These are phyloP conservation scores for Sclerotinia borealis DNA, from an alignment of 2,329 filamentous ascomycete genomes.

Conservation along the genomic window DNA sequence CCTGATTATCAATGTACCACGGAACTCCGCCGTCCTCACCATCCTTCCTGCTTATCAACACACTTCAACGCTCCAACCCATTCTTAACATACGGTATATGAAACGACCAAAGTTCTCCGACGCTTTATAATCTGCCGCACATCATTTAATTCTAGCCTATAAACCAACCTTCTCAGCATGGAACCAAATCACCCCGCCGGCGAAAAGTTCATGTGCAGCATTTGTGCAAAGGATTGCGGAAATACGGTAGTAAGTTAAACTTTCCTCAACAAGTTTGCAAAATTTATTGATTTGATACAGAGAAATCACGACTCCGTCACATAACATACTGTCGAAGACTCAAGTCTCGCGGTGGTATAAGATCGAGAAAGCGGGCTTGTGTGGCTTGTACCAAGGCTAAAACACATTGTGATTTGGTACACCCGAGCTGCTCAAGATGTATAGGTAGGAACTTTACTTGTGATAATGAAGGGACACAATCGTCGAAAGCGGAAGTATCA, in stretches of 20 bases:
- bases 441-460: conserved; percentile 12
- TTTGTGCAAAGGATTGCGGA: conserved; percentile 19
- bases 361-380: conserved; percentile 20
- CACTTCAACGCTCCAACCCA: not conserved
- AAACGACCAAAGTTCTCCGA: not conserved
- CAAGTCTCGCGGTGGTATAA: conserved; percentile 4
- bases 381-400: conserved; percentile 18
- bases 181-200: not conserved
- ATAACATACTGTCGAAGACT: conserved; percentile 18
- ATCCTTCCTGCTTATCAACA: not conserved
- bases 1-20: not conserved
- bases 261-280: not conserved
- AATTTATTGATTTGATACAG: conserved; percentile 5
- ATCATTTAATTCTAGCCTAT: not conserved
- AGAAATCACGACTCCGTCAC: conserved; percentile 19
- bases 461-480: conserved; percentile 4
- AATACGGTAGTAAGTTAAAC: conserved; percentile 18
- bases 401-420: conserved; percentile 17
- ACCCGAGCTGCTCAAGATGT: conserved; percentile 20
- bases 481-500: not conserved
- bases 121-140: not conserved
- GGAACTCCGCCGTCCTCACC: not conserved
- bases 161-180: not conserved
- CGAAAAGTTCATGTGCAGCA: conserved; percentile 13
- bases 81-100: not conserved